Conservation (phyloP, 306 rosid genomes). For the Betula pendula region DNA sequence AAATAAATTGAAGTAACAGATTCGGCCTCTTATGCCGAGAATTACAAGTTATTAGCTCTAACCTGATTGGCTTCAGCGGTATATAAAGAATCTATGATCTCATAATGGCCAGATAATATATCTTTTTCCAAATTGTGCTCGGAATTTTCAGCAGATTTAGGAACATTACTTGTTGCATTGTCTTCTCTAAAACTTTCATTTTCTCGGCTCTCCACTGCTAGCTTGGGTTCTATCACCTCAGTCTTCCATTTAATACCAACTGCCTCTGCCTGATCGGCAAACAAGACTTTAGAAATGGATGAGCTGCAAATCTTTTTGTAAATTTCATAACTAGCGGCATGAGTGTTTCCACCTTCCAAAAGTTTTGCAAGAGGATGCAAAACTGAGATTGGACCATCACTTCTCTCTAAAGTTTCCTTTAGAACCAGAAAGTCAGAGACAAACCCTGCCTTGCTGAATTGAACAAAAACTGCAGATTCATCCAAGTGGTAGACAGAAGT, state of each 20-base stretch:
- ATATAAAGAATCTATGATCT: constrained; percentile 44
- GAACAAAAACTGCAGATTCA: constrained; percentile 68
- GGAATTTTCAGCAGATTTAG: constrained; percentile 15
- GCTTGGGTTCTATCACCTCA: constrained; percentile 38
- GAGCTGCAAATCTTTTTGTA: constrained; percentile 75
- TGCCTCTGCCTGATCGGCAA: constrained; percentile 82
- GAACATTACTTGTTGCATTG: constrained; percentile 18
- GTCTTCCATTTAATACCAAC: constrained; percentile 54
- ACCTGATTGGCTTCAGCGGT: constrained; percentile 36
- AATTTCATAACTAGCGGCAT: constrained; percentile 69
- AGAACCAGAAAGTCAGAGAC: constrained; percentile 68
- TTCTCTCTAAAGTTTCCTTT: constrained; percentile 68
- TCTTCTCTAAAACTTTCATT: constrained; percentile 19
- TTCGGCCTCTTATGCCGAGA: constrained; percentile 14
- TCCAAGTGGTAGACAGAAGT: constrained; percentile 71
- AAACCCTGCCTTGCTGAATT: constrained; percentile 54
- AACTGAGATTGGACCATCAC: constrained; percentile 54
- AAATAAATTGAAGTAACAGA: not conserved
- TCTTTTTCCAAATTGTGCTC: constrained; percentile 32
- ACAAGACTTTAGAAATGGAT: constrained; percentile 50
- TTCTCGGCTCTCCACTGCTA: constrained; percentile 23
- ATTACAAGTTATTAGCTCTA: constrained; percentile 33
- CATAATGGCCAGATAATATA: constrained; percentile 22
- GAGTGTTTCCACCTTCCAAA: constrained; percentile 68
- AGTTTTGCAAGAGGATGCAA: constrained; percentile 71